Evolutionary conservation across 495 filamentous ascomycete species (phyloP).

Genomic region (Amorphotheca resinae): DNA sequence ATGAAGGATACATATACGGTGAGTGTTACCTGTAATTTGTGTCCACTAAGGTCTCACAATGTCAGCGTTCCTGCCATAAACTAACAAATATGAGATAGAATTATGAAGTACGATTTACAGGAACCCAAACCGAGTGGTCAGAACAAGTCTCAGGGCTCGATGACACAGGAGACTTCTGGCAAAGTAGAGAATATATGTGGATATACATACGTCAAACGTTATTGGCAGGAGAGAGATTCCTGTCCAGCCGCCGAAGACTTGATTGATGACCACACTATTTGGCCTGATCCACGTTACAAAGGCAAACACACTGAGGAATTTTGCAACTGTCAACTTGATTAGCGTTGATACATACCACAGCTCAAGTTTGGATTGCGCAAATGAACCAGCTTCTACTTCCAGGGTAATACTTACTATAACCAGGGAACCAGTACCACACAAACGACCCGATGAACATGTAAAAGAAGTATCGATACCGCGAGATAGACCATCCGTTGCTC

Average conservation of each 20-base stretch:
- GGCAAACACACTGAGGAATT: slow-evolving; percentile 43
- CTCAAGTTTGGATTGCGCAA: background rate
- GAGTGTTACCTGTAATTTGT: slow-evolving; percentile 40
- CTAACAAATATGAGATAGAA: no score
- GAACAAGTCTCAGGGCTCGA: no score
- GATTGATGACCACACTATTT: slow-evolving; percentile 52
- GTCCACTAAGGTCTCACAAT: no score
- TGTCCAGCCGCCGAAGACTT: slow-evolving; percentile 52
- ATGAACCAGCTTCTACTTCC: background rate
- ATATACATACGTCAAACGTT: background rate
- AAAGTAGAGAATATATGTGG: no score
- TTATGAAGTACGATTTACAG: no score
- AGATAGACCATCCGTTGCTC: slow-evolving; percentile 52
- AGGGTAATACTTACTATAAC: slow-evolving; percentile 2
- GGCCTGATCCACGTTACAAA: slow-evolving; percentile 51
- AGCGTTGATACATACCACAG: background rate
- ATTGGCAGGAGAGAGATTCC: slow-evolving; percentile 46
- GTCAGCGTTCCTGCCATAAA: no score
- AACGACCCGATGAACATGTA: slow-evolving; percentile 46
- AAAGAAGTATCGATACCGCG: slow-evolving; percentile 54
- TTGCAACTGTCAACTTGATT: slow-evolving; percentile 37
- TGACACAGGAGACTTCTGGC: no score
- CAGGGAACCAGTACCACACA: slow-evolving; percentile 41
- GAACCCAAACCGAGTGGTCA: no score
- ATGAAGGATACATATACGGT: slow-evolving; percentile 22